Conservation (phyloP, 23 red algal genomes). For the Gracilaria gracilis region DNA sequence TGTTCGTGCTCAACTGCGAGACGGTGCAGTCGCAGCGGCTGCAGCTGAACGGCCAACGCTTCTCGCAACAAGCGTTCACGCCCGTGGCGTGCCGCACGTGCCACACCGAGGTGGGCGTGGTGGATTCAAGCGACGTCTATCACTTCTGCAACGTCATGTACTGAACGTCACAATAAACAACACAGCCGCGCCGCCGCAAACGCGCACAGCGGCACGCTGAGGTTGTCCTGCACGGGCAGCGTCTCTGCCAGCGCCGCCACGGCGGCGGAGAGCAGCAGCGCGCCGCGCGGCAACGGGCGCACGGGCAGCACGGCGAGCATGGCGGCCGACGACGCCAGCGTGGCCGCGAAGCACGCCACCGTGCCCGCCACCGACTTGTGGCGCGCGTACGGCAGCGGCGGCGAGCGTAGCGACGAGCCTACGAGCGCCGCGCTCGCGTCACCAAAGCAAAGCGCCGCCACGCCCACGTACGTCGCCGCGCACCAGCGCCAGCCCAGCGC, state of each 20-base stretch:
- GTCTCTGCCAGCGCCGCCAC: conserved; percentile 43
- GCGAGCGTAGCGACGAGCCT: conserved; percentile 12
- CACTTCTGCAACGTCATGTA: conserved; percentile 93
- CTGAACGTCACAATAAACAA: neutral
- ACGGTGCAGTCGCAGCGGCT: conserved; percentile 34
- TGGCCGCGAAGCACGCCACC: conserved; percentile 23
- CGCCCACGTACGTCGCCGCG: conserved; percentile 38
- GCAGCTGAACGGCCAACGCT: conserved; percentile 39
- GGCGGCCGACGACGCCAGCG: neutral
- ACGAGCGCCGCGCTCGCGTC: conserved; percentile 45
- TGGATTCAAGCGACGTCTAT: conserved; percentile 77
- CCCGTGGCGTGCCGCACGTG: conserved; percentile 70
- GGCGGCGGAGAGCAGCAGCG: neutral
- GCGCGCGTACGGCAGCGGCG: neutral
- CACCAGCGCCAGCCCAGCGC: conserved; percentile 42
- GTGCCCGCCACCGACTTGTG: conserved; percentile 50
- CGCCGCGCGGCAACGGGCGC: neutral
- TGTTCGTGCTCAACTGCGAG: conserved; percentile 79
- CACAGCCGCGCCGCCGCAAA: neutral
- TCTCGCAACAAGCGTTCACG: conserved; percentile 43
- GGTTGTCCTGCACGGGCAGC: conserved; percentile 61
- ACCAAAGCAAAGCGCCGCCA: conserved; percentile 36
- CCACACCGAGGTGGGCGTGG: conserved; percentile 73
- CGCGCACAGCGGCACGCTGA: conserved; percentile 60
- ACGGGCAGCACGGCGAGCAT: neutral